Base-by-base conservation (phyloP, 2,329 filamentous ascomycete genomes). In the Microdochium trichocladiopsis region DNA sequence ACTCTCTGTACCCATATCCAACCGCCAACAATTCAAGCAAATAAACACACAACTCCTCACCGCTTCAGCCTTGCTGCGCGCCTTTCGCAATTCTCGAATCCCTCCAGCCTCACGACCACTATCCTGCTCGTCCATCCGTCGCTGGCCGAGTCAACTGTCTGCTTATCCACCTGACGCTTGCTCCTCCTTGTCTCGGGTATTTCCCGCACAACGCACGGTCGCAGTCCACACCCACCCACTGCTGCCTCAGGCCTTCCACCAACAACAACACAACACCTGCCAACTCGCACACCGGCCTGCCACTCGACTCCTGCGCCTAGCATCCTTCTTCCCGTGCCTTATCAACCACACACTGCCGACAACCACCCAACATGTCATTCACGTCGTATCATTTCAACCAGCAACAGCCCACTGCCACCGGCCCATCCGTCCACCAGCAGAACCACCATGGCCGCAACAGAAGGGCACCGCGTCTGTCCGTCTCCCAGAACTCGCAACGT, bases 391-490 rank as follows among this genome's bases (percentile, higher is more conserved):
- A 80, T 65, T 84, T 76, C 72, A 77, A 77, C 67, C 69, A 77
- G 57, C 81, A 84, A 67, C 74, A 80, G 59, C 78, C 78, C 61
- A 78, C 79, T 55, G 75, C 84, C 48, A 71, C 75, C 52, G 72
- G 77, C 53, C 77, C 75, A 61, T 75, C 72, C 43, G 70, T 79
- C 63, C 79, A 85, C 58, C 88, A 94, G 74, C 87, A 82, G 70
- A 87, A 93, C 73, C 88, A 94, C 70, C 86, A 84, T 64, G 87
- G 89, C 63, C 90, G 93, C 64, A 92, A 88, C 69, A 87, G 93
- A 65, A 83, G 93, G 66, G 88, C 87, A 45, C 88, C 91, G 55
- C 84, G 92, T 63, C 78, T 94, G 62, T 86, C 87, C 43, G 85
- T 90, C 50, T 80, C 86, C 47, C 90, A 95, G 66, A 90, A 93